Percentiles rank a stretch among this genome's conserved stretches.
phyloP scores from a whole-genome alignment of 2,329 filamentous ascomycete genomes.

The Colletotrichum sp. region DNA sequence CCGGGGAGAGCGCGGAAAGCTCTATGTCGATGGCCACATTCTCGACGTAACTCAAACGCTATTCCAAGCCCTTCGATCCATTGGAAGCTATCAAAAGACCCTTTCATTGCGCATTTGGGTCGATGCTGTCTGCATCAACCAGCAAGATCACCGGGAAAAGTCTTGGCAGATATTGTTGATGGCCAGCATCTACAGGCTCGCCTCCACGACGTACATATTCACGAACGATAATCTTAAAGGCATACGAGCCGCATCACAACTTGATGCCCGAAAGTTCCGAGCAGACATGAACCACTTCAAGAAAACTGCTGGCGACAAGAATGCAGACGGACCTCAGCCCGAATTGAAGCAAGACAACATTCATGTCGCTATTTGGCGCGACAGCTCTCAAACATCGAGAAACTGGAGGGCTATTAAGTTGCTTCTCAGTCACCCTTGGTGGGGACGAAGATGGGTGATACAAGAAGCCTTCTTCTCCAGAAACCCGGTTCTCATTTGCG shows the following conservation, averaged over 20 bases:
- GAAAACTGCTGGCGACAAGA: background rate
- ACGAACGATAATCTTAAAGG: background rate
- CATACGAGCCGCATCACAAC: background rate
- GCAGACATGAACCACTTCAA: background rate
- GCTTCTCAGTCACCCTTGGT: background rate
- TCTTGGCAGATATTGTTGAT: background rate
- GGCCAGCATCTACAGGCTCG: background rate
- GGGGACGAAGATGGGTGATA: background rate
- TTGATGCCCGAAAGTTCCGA: background rate
- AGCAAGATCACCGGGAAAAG: background rate
- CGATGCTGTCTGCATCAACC: background rate
- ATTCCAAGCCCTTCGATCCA: background rate
- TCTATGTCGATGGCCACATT: background rate
- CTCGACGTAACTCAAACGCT: background rate
- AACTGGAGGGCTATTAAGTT: background rate
- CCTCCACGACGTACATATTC: background rate
- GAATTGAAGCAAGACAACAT: background rate
- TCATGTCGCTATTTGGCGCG: background rate
- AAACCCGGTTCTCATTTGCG: background rate
- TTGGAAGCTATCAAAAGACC: background rate
- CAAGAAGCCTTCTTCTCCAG: background rate
- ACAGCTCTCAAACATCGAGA: background rate
- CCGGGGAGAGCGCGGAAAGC: too few species aligned
- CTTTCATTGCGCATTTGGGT: background rate
- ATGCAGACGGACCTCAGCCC: background rate